Evolutionary conservation across 495 filamentous ascomycete genomes (phyloP).

Genomic region (Pseudevernia furfuracea): DNA sequence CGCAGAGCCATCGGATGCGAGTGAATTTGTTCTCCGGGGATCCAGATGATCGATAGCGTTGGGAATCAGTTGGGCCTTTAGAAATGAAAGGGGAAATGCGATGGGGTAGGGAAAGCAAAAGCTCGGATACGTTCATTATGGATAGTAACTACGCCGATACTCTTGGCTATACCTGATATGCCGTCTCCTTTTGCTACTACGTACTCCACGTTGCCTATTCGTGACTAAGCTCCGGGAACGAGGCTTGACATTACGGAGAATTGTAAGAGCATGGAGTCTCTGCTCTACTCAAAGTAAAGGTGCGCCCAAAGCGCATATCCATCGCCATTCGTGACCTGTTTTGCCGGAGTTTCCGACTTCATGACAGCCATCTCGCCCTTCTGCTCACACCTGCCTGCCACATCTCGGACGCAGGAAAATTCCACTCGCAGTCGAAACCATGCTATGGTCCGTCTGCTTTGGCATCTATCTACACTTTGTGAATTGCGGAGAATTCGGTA

Average conservation of each 20-base stretch:
- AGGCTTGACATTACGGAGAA: too few species aligned
- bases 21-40: slow-evolving; percentile 57
- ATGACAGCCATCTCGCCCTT: too few species aligned
- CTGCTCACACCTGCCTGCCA: too few species aligned
- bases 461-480: not conserved
- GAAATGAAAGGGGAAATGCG: not conserved
- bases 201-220: not conserved
- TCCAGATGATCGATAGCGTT: slow-evolving; percentile 44
- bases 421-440: not conserved
- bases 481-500: not conserved
- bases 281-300: too few species aligned
- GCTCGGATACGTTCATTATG: slow-evolving; percentile 17
- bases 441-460: not conserved
- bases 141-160: slow-evolving; percentile 7
- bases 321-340: too few species aligned
- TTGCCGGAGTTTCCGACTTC: too few species aligned
- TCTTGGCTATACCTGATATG: slow-evolving; percentile 17
- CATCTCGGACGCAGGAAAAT: not conserved
- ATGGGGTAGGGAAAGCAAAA: slow-evolving; percentile 5
- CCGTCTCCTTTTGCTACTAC: not conserved
- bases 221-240: not conserved
- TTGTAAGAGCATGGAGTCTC: too few species aligned
- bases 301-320: too few species aligned
- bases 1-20: slow-evolving; percentile 63
- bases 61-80: slow-evolving; percentile 5